Conservation (phyloP, 331 rosid genomes). For the Dryas integrifolia region DNA sequence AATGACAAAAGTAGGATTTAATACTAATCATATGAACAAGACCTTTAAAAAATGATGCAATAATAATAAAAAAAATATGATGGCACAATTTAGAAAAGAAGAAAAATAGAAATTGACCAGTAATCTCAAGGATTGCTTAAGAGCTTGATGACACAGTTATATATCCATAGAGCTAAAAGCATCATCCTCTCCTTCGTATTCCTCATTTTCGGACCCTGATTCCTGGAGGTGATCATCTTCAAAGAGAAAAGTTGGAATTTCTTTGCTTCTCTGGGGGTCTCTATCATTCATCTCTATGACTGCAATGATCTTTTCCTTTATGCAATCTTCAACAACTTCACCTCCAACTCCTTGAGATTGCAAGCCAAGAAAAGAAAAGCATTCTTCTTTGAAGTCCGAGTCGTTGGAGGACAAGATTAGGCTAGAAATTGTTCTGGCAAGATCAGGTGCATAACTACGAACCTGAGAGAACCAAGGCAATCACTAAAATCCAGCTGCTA, state of each 20-base stretch:
- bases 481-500: background rate
- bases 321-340: slow-evolving; percentile 51
- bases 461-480: slow-evolving; percentile 47
- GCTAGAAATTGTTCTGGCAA: slow-evolving; percentile 81
- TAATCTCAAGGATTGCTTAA: background rate
- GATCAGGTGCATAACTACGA: slow-evolving; percentile 71
- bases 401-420: slow-evolving; percentile 66
- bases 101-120: background rate
- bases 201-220: slow-evolving; percentile 40
- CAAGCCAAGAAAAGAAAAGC: slow-evolving; percentile 77
- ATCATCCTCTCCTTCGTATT: slow-evolving; percentile 32
- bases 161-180: slow-evolving; percentile 43
- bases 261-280: slow-evolving; percentile 51
- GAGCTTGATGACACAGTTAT: background rate
- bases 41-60: too few relatives aligned
- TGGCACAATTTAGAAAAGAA: too few relatives aligned
- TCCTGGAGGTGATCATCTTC: slow-evolving; percentile 43
- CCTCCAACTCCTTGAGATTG: slow-evolving; percentile 51
- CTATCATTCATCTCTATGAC: slow-evolving; percentile 66
- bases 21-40: too few relatives aligned
- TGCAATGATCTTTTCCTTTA: slow-evolving; percentile 59
- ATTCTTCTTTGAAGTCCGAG: slow-evolving; percentile 65
- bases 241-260: slow-evolving; percentile 56
- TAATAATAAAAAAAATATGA: too few relatives aligned
- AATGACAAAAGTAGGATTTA: too few relatives aligned